Evolutionary conservation across 1,284 basidiomycete species (phyloP).

Genomic region (Sphaerobolus stellatus): DNA sequence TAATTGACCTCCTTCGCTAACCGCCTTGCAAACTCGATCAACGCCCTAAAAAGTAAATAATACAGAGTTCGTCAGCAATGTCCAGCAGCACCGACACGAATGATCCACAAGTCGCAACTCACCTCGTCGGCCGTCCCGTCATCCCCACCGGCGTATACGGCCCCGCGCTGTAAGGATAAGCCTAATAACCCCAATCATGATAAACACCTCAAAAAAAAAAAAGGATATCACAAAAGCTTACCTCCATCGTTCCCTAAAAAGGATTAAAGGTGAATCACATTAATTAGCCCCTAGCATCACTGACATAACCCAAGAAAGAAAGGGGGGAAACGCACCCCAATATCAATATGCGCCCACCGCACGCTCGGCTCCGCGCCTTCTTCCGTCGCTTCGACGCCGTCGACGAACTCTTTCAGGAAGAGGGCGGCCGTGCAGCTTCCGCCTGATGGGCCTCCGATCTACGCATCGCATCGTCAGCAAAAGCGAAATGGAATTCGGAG

Average conservation of each 20-base stretch:
- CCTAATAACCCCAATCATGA: slow-evolving; percentile 25
- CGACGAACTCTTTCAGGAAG: slow-evolving; percentile 80
- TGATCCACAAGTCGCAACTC: slow-evolving; percentile 31
- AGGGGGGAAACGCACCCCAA: slow-evolving; percentile 48
- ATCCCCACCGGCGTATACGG: slow-evolving; percentile 75
- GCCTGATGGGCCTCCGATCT: slow-evolving; percentile 72
- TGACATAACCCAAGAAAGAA: background rate
- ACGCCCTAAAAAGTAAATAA: slow-evolving; percentile 24
- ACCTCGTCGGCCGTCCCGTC: slow-evolving; percentile 79
- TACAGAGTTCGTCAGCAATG: too few species aligned
- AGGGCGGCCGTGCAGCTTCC: slow-evolving; percentile 83
- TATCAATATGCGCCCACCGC: slow-evolving; percentile 84
- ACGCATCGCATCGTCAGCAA: slow-evolving; percentile 7
- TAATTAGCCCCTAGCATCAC: background rate
- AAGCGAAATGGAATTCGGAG: too few species aligned
- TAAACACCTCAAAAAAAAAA: background rate
- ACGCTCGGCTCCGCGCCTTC: slow-evolving; percentile 50
- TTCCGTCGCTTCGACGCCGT: slow-evolving; percentile 62
- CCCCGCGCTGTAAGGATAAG: slow-evolving; percentile 49
- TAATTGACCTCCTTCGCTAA: slow-evolving; percentile 19
- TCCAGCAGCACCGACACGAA: background rate
- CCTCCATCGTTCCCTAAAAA: slow-evolving; percentile 5
- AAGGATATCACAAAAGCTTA: background rate
- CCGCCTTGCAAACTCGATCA: slow-evolving; percentile 37
- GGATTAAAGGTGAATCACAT: slow-evolving; percentile 2